Evolutionary conservation across 805 yeast genomes (phyloP).

Genomic region (Lipomyces chichibuensis): DNA sequence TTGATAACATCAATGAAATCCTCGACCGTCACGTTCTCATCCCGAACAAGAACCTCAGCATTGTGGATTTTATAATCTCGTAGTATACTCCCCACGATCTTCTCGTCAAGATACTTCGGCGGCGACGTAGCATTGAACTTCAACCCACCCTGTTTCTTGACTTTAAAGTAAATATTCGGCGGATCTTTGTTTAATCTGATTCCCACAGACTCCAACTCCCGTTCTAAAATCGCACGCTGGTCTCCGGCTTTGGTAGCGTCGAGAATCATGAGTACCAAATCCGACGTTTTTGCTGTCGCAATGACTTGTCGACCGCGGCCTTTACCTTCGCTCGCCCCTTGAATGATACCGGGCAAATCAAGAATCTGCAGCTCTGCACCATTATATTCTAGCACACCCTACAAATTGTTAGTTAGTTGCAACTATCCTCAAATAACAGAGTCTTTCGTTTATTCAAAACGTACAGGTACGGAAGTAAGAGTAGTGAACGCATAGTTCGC

Average conservation of each 20-base stretch:
- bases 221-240: slow-evolving; percentile 83
- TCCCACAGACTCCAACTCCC: slow-evolving; percentile 91
- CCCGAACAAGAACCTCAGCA: slow-evolving; percentile 89
- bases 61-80: slow-evolving; percentile 72
- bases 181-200: slow-evolving; percentile 78
- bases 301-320: slow-evolving; percentile 98
- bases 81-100: slow-evolving; percentile 71
- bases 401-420: background rate
- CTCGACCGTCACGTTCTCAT: slow-evolving; percentile 86
- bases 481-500: slow-evolving; percentile 97
- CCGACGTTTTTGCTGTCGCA: slow-evolving; percentile 91
- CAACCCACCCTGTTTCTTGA: slow-evolving; percentile 89
- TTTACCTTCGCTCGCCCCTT: slow-evolving; percentile 95
- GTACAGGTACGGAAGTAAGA: slow-evolving; percentile 81
- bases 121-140: slow-evolving; percentile 80
- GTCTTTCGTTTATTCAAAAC: background rate
- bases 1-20: slow-evolving; percentile 91
- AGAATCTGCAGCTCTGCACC: slow-evolving; percentile 97
- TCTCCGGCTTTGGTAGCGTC: slow-evolving; percentile 95
- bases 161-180: slow-evolving; percentile 78
- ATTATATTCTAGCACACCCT: slow-evolving; percentile 86
- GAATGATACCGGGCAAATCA: slow-evolving; percentile 96
- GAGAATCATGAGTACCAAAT: slow-evolving; percentile 85
- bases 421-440: background rate
- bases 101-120: slow-evolving; percentile 79